Conservation (phyloP, 495 filamentous ascomycete genomes). For the Penicillium goetzii region DNA sequence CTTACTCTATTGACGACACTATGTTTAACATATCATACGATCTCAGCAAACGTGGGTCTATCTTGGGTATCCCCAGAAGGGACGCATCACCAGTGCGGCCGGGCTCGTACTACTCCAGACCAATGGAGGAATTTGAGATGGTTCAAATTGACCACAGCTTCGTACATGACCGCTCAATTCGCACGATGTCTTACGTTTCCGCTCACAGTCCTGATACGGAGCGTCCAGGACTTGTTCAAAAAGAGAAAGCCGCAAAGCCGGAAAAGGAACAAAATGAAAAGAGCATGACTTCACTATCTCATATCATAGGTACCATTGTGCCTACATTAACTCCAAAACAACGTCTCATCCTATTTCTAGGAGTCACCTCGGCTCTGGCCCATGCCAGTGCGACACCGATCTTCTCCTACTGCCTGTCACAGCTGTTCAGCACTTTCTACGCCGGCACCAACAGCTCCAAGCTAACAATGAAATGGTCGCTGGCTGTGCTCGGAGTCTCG, state of each 20-base stretch:
- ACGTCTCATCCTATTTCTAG: slow-evolving; percentile 60
- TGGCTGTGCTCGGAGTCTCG: slow-evolving; percentile 70
- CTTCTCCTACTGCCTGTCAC: slow-evolving; percentile 78
- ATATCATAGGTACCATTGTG: slow-evolving; percentile 76
- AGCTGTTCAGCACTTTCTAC: slow-evolving; percentile 73
- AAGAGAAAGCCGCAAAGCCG: neutral
- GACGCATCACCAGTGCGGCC: neutral
- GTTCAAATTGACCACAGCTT: slow-evolving; percentile 5
- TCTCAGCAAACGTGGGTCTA: slow-evolving; percentile 3
- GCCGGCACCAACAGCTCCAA: slow-evolving; percentile 43
- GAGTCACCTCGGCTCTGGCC: slow-evolving; percentile 61
- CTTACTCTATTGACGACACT: neutral
- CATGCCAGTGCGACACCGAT: slow-evolving; percentile 73
- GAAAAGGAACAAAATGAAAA: slow-evolving; percentile 12
- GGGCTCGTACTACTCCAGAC: slow-evolving; percentile 1
- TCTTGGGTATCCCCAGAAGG: neutral
- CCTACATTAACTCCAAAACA: slow-evolving; percentile 59
- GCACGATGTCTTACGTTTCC: neutral
- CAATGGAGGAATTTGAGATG: slow-evolving; percentile 18
- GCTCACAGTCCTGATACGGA: neutral
- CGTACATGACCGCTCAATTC: neutral
- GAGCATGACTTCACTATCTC: slow-evolving; percentile 36
- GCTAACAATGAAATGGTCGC: slow-evolving; percentile 65
- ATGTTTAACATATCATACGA: neutral
- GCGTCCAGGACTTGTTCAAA: neutral